Base-by-base conservation (phyloP, 2,329 filamentous ascomycete species). In the Lanzia echinophila region DNA sequence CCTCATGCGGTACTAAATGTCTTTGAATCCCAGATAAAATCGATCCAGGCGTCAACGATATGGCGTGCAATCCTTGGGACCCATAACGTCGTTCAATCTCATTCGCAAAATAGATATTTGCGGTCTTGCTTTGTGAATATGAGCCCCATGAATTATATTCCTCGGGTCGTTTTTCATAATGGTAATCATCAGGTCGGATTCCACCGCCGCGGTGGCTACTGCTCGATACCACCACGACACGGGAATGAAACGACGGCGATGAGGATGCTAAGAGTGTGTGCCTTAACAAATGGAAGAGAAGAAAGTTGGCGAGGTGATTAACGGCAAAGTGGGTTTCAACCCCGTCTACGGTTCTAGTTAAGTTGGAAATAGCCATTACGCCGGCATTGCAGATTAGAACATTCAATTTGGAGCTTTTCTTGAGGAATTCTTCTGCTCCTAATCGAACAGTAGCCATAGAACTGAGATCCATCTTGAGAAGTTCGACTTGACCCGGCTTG, bases 251-350 rank as follows among this genome's bases (percentile, higher is more conserved):
- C 0, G 61, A 56, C 0, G 71, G 63, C 0, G 71, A 72, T 3
- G 69, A 59, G 2, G 69, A 68, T 0, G 68, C 60, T 0, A 79
- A 62, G 7, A 81, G 64, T 0, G 68, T 60, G 0, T 69, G 63
- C 19, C 73, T 73, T 17, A 82, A 68, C 2, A 79, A 70, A 22
- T 76, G 64, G 60, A 78, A 76, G n/a, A 81, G 70, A 0, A 79
- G 69, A 65, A 81, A 81, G 57, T 79, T 75, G 15, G 66, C 70
- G 3, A 82, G 67, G 60, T 81, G 73, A 62, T 81, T 79, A 11
- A 70, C 74, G 41, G 71, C 76, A 54, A 81, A 74, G 53, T 80
- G 76, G 0, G 63, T 63, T 58, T 81, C 78, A 60, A 73, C 73
- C 24, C 74, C 75, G 55, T 78, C 75, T n/a, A 55, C 59, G 1